A percentile compares a stretch with the other conserved stretches of the same genome.
These are phyloP conservation scores for Raddia distichophylla DNA, from an alignment of 176 grass and related monocot species.

Conservation along the genomic window DNA sequence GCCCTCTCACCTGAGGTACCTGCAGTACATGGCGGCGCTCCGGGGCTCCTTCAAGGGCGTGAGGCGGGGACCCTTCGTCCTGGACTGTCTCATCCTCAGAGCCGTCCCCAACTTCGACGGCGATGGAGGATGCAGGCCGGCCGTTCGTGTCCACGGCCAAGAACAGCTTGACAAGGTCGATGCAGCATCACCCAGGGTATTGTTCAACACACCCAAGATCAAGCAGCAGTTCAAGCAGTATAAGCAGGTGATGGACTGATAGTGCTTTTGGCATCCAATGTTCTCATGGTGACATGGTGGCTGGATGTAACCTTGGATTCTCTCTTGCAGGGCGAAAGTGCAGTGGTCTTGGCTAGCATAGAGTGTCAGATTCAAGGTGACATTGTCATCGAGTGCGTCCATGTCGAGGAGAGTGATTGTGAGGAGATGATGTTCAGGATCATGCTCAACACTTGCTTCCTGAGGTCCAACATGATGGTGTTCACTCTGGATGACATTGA, in stretches of 20 bases:
- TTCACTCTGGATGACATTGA: slow-evolving; percentile 62
- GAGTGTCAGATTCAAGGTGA: slow-evolving; percentile 53
- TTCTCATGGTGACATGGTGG: not conserved
- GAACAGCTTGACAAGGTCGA: not conserved
- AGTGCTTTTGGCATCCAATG: not conserved
- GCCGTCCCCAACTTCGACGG: slow-evolving; percentile 59
- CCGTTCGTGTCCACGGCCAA: slow-evolving; percentile 42
- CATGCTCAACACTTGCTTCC: slow-evolving; percentile 71
- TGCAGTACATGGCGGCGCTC: slow-evolving; percentile 52
- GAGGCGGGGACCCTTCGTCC: slow-evolving; percentile 28
- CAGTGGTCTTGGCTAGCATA: slow-evolving; percentile 41
- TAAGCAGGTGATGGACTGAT: slow-evolving; percentile 47
- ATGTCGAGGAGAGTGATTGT: slow-evolving; percentile 15
- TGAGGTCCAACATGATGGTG: slow-evolving; percentile 50
- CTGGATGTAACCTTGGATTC: not conserved
- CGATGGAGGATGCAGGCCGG: slow-evolving; percentile 48
- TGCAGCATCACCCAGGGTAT: not conserved
- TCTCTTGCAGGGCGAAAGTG: slow-evolving; percentile 35
- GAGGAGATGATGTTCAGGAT: slow-evolving; percentile 57
- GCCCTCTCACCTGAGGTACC: slow-evolving; percentile 63
- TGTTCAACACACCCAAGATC: slow-evolving; percentile 43
- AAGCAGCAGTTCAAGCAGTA: slow-evolving; percentile 55
- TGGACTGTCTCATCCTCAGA: slow-evolving; percentile 65
- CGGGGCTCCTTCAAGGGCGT: slow-evolving; percentile 15
- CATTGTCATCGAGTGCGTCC: slow-evolving; percentile 55